Conservation (phyloP, 108 stramenopile genomes). For the Pseudonitzschia multistriata region DNA sequence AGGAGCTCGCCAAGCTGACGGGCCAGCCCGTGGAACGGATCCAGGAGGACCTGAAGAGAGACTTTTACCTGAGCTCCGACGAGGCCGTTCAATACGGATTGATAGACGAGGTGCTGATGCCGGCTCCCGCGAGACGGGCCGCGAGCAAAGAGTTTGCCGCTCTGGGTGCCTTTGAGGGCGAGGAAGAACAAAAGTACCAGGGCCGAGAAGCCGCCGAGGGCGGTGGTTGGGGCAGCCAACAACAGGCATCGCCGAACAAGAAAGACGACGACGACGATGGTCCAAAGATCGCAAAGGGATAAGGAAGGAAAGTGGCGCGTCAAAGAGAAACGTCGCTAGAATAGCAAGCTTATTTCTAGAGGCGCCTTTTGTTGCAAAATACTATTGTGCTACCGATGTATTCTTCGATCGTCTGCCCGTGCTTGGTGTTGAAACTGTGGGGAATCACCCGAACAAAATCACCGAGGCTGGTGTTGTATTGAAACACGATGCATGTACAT, state of each 20-base stretch:
- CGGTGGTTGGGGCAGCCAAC: slow-evolving; percentile 48
- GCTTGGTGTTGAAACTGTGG: no score
- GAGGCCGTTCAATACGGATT: slow-evolving; percentile 90
- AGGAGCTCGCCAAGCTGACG: slow-evolving; percentile 72
- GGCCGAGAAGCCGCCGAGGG: slow-evolving; percentile 38
- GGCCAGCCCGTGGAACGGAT: slow-evolving; percentile 76
- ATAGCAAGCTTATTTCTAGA: no score
- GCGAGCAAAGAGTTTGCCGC: slow-evolving; percentile 55
- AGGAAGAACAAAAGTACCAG: slow-evolving; percentile 76
- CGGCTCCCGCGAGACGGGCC: slow-evolving; percentile 54
- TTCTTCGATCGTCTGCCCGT: no score
- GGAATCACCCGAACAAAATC: no score
- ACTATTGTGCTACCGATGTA: no score
- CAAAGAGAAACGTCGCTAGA: no score
- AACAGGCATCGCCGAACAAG: slow-evolving; percentile 17
- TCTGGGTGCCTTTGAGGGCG: slow-evolving; percentile 79
- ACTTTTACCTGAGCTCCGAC: slow-evolving; percentile 91
- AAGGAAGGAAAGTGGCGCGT: slow-evolving; percentile 17
- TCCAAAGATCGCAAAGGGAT: slow-evolving; percentile 63
- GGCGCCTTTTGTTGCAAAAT: no score
- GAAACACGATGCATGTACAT: no score
- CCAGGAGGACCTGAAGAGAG: slow-evolving; percentile 81
- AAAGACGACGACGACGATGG: slow-evolving; percentile 52
- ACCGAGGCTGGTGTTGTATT: no score
- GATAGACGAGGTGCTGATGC: slow-evolving; percentile 81